Evolutionary conservation across 1,284 basidiomycete genomes (phyloP).

Genomic region (Somion occarium): DNA sequence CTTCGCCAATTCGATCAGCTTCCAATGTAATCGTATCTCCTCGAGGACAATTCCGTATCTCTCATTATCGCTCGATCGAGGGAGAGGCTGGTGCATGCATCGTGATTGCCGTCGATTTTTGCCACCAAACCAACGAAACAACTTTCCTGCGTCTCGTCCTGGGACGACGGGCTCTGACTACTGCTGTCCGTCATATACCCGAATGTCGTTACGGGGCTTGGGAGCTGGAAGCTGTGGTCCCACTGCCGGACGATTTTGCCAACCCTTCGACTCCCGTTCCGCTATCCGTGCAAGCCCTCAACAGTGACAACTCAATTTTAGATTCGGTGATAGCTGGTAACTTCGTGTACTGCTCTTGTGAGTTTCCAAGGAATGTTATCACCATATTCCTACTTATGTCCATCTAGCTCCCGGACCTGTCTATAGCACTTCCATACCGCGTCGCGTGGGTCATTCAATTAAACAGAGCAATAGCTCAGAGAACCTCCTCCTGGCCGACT

Average conservation of each 20-base stretch:
- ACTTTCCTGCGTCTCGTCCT: constrained; percentile 66
- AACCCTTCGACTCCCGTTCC: constrained; percentile 35
- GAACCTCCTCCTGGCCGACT: background rate
- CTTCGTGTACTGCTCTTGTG: constrained; percentile 62
- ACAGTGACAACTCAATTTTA: constrained; percentile 45
- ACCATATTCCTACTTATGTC: background rate
- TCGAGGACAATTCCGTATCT: constrained; percentile 52
- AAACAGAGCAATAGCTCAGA: background rate
- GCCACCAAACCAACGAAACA: constrained; percentile 38
- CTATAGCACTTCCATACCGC: background rate
- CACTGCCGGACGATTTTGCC: constrained; percentile 35
- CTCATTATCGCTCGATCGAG: constrained; percentile 54
- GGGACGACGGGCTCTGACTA: constrained; percentile 54
- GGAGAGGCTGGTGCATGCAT: constrained; percentile 55
- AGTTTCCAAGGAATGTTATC: constrained; percentile 16
- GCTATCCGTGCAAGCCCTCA: constrained; percentile 60
- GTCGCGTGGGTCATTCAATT: background rate
- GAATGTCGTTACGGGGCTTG: constrained; percentile 42
- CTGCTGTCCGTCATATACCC: constrained; percentile 47
- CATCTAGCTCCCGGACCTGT: background rate
- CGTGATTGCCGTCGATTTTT: constrained; percentile 57
- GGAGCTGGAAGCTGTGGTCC: constrained; percentile 56
- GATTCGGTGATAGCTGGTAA: constrained; percentile 66
- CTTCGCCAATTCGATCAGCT: background rate
- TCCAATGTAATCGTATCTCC: constrained; percentile 29